phyloP scores from a whole-genome alignment of 352 stramenopile species.

The Phytophthora kernoviae region DNA sequence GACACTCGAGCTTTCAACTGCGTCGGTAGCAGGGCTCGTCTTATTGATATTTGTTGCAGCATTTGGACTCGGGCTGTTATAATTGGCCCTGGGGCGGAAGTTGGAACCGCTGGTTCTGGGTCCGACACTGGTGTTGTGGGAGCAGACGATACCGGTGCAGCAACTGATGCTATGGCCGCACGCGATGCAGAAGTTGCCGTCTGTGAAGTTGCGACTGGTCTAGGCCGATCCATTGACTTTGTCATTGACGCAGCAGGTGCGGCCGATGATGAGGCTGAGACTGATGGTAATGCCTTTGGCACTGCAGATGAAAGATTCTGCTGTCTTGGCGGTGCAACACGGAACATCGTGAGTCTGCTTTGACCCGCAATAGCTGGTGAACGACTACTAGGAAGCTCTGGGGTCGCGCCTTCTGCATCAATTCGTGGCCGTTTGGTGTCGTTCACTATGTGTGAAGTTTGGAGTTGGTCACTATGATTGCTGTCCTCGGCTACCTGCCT shows the following conservation, averaged over 20 bases:
- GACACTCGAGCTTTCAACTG: no score
- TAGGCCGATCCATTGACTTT: not conserved
- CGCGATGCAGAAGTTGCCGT: not conserved
- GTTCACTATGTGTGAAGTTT: not conserved
- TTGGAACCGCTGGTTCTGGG: not conserved
- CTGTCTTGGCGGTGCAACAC: slow-evolving; percentile 1
- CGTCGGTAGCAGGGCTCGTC: not conserved
- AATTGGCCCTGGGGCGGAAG: not conserved
- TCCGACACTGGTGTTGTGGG: not conserved
- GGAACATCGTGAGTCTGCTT: not conserved
- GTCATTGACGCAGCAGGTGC: not conserved
- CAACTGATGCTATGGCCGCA: not conserved
- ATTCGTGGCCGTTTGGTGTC: slow-evolving; percentile 23
- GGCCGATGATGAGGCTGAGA: not conserved
- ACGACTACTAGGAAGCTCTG: not conserved
- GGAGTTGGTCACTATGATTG: not conserved
- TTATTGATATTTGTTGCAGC: not conserved
- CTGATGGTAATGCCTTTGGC: not conserved
- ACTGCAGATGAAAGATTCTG: not conserved
- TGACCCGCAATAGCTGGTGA: not conserved
- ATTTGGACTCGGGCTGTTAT: not conserved
- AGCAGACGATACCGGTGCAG: not conserved
- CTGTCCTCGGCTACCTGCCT: slow-evolving; percentile 1
- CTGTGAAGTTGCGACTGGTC: slow-evolving; percentile 1
- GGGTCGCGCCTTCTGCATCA: not conserved